These are phyloP conservation scores for Aspergillus carlsbadensis DNA, from an alignment of 495 filamentous ascomycete species.

Conservation along the genomic window DNA sequence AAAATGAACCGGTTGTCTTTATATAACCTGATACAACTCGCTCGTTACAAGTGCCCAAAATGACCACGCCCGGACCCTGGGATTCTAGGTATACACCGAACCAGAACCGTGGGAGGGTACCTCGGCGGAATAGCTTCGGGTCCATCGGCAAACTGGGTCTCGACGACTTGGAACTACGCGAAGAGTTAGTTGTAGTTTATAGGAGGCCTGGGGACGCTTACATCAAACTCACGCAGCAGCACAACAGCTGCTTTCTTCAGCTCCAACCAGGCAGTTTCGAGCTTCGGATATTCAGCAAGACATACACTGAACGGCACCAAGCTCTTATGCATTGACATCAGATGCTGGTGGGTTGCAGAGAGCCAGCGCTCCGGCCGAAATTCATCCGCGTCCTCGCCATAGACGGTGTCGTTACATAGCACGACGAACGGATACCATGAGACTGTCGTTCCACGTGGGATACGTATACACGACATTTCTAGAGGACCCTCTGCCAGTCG, in stretches of 20 bases:
- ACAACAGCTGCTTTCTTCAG: conserved; percentile 21
- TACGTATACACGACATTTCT: conserved; percentile 8
- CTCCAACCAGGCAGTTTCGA: conserved; percentile 16
- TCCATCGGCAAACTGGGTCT: too few species aligned
- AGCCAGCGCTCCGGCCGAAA: conserved; percentile 58
- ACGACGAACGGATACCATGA: conserved; percentile 24
- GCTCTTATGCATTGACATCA: conserved; percentile 10
- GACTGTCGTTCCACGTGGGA: conserved; percentile 27
- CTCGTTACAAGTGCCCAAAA: too few species aligned
- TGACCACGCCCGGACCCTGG: too few species aligned
- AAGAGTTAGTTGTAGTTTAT: too few species aligned
- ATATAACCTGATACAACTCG: too few species aligned
- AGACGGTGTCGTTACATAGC: conserved; percentile 35
- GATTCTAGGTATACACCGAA: too few species aligned
- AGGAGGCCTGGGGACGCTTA: conserved; percentile 13
- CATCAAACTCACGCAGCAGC: conserved; percentile 18
- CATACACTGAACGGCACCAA: conserved; percentile 10
- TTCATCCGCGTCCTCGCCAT: conserved; percentile 43
- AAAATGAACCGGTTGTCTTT: too few species aligned
- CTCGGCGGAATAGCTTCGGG: too few species aligned
- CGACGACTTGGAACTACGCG: too few species aligned
- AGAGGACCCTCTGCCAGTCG: conserved; percentile 19
- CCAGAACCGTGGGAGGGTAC: too few species aligned
- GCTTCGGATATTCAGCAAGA: not conserved
- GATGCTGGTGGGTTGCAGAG: not conserved